Evolutionary conservation across 441 rosid species (phyloP), one percentile per base, ranked within the genome.

Genomic region (Pelargonium fulgidum): DNA sequence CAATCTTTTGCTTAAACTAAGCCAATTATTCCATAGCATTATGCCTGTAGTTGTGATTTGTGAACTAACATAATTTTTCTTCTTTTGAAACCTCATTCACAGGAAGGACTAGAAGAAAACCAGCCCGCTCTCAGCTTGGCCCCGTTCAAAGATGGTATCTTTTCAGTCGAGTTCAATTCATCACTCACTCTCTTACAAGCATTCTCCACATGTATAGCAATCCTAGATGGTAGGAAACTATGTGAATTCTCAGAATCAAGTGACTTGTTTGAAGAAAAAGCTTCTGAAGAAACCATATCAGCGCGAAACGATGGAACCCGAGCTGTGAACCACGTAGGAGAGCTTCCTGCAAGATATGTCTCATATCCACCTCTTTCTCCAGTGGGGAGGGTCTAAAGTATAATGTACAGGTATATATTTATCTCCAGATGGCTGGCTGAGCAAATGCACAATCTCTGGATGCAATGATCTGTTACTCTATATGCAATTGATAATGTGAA

Each of bases 351-450:
- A 7, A 86, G 81, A 80, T 87, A 80, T 59, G 70, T 83, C 47
- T 77, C 96, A 3, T 71, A 81, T 74, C 97, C 96, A 52, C 92
- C 96, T 3, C 64, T 80, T 67, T 93, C 96, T 45, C 97, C 98
- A 0, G 85, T 81, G 0, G 96, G 89, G 36, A 84, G 96, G 80
- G 91, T 85, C 73, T 89, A 85, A 59, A 39, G 65, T 41, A 48
- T 19, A 62, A 64, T 54, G 5, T 69, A 44, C 63, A 44, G 48
- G 70, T 71, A 71, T 44, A 73, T 73, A 73, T 50, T 62, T 62
- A 68, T 44, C 29, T 36, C 11, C 10, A 33, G 67, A 69, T 72
- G 48, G 69, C 64, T 73, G 68, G 63, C 16, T 56, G 45, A 56
- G 70, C 66, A 56, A 39, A 16, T 68, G 45, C n/a, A n/a, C 19